Evolutionary conservation across 2,329 filamentous ascomycete genomes (phyloP).

Genomic region (Clarireedia monteithiana): DNA sequence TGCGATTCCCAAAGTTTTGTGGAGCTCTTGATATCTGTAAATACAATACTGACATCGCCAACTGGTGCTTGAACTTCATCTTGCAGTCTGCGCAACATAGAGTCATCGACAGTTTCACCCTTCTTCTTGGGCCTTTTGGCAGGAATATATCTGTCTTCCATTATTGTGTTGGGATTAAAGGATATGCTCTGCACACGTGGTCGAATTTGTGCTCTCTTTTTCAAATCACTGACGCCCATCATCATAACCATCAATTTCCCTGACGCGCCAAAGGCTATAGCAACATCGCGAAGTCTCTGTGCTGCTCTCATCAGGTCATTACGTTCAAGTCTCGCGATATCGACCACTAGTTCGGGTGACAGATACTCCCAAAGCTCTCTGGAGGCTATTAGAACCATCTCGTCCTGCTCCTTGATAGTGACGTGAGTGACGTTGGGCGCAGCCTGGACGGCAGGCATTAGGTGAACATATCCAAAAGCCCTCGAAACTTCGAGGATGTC

Average conservation of each 20-base stretch:
- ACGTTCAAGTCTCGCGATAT: constrained; percentile 80
- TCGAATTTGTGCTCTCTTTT: constrained; percentile 69
- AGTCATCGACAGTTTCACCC: constrained; percentile 62
- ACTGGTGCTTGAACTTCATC: constrained; percentile 86
- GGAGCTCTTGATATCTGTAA: constrained; percentile 98
- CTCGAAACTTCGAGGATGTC: constrained; percentile 86
- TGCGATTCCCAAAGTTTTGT: constrained; percentile 95
- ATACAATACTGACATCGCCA: constrained; percentile 87
- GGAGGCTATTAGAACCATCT: constrained; percentile 87
- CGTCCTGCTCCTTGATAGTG: constrained; percentile 77
- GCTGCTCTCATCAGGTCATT: constrained; percentile 89
- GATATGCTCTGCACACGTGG: constrained; percentile 69
- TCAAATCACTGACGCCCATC: constrained; percentile 84
- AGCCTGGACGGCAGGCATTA: constrained; percentile 89
- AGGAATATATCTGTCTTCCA: constrained; percentile 61
- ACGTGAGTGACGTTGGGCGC: constrained; percentile 76
- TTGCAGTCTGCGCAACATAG: constrained; percentile 77
- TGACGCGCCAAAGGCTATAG: constrained; percentile 89
- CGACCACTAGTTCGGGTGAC: constrained; percentile 80
- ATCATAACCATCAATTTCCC: constrained; percentile 99
- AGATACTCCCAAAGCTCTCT: constrained; percentile 94
- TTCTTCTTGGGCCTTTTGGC: constrained; percentile 60
- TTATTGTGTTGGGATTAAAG: constrained; percentile 67
- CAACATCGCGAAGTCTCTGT: constrained; percentile 88
- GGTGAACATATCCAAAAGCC: constrained; percentile 88